phyloP scores from a whole-genome alignment of 2,329 filamentous ascomycete species.

The Nemania sp. region DNA sequence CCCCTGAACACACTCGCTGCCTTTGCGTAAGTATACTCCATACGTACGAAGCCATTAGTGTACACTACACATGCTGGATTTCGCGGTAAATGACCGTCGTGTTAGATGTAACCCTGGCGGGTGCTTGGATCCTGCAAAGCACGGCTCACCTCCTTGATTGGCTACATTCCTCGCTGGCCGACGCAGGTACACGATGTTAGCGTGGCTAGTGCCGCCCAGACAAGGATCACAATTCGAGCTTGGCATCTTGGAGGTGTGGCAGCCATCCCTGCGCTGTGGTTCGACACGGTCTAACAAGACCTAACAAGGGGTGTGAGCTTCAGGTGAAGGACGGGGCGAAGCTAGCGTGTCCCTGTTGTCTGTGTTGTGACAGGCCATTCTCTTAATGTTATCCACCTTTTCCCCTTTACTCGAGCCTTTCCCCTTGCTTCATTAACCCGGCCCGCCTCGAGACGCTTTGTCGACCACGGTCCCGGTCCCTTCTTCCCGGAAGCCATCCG shows the following conservation, averaged over 20 bases:
- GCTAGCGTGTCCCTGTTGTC: constrained; percentile 21
- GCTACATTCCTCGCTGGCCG: constrained; percentile 23
- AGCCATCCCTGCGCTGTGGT: neutral
- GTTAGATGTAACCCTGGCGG: constrained; percentile 12
- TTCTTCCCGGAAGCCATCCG: constrained; percentile 34
- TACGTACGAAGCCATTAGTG: too few relatives aligned
- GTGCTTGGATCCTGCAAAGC: constrained; percentile 21
- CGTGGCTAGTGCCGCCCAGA: constrained; percentile 6
- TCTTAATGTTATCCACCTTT: constrained; percentile 31
- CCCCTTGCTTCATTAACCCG: constrained; percentile 19
- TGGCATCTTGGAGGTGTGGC: constrained; percentile 18
- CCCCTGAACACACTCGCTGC: too few relatives aligned
- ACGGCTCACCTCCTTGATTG: constrained; percentile 20
- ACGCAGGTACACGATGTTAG: constrained; percentile 33
- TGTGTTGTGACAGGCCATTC: constrained; percentile 27
- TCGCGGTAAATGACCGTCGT: neutral
- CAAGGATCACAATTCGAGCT: constrained; percentile 8
- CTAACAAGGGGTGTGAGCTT: constrained; percentile 13
- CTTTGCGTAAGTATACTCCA: too few relatives aligned
- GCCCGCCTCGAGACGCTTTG: constrained; percentile 27
- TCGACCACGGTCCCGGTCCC: constrained; percentile 26
- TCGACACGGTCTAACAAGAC: constrained; percentile 1
- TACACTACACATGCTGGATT: too few relatives aligned
- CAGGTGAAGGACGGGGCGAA: constrained; percentile 7
- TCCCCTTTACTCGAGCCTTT: constrained; percentile 7